Conservation (phyloP, 208 protist genomes). For the Leishmania major region DNA sequence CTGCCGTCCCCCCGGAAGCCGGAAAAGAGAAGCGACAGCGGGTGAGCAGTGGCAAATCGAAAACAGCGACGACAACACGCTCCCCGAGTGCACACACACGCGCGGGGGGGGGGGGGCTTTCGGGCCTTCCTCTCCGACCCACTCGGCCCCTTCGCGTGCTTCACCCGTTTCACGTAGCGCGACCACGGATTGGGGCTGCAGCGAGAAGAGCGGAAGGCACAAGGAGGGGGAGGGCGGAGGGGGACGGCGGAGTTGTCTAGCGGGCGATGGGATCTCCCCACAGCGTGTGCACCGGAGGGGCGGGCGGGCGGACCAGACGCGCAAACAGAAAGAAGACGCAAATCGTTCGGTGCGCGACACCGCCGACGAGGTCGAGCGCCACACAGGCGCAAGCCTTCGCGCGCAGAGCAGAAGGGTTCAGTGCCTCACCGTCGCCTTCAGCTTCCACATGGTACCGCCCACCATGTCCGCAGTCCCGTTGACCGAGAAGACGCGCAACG, state of each 20-base stretch:
- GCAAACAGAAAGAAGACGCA: too few species aligned
- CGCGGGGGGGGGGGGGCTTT: background rate
- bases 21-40: background rate
- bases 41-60: background rate
- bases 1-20: background rate
- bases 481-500: conserved; percentile 44
- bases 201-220: background rate
- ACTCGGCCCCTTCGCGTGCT: too few species aligned
- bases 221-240: background rate
- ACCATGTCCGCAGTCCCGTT: conserved; percentile 38
- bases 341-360: background rate
- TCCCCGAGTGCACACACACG: background rate
- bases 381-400: background rate
- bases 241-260: background rate
- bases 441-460: conserved; percentile 42
- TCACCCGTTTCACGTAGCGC: background rate
- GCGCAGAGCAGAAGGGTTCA: background rate
- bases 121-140: background rate
- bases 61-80: background rate
- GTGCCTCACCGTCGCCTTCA: conserved; percentile 22
- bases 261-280: background rate
- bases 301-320: background rate
- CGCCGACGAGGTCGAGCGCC: background rate
- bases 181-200: background rate
- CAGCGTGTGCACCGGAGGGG: background rate